Evolutionary conservation across 2,329 filamentous ascomycete genomes (phyloP).

Genomic region (Fonsecaea multimorphosa): DNA sequence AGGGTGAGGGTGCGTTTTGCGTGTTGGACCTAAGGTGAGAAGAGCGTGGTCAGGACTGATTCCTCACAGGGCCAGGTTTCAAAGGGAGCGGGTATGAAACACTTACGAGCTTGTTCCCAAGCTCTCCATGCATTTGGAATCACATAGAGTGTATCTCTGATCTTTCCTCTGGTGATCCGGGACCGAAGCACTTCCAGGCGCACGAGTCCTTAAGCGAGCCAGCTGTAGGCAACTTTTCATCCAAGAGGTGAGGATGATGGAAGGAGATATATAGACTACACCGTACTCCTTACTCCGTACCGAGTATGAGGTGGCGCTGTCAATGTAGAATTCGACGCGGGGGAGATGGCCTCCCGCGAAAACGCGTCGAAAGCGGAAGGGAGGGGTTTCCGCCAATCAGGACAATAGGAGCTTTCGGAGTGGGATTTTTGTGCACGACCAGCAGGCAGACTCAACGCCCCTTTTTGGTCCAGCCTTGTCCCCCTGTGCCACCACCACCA

Average conservation of each 20-base stretch:
- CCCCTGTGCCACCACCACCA: no score
- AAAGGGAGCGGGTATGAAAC: no score
- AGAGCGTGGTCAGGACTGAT: no score
- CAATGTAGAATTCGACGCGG: neutral
- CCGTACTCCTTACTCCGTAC: no score
- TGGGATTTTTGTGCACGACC: neutral
- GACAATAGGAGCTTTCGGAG: neutral
- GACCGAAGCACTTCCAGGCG: neutral
- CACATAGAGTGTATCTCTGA: constrained; percentile 4
- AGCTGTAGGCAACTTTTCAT: neutral
- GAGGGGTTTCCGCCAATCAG: neutral
- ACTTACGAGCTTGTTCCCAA: constrained; percentile 80
- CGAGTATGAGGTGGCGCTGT: neutral
- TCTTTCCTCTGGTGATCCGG: neutral
- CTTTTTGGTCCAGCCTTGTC: neutral
- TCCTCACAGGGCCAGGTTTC: no score
- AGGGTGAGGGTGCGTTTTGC: constrained; percentile 93
- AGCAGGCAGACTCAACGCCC: neutral
- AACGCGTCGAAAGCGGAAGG: neutral
- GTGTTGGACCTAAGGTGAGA: constrained; percentile 93
- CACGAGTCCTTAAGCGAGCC: neutral
- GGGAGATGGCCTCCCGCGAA: neutral
- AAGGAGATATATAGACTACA: neutral
- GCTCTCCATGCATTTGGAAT: constrained; percentile 78
- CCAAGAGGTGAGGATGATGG: neutral